phyloP scores from a whole-genome alignment of 225 moss, liverwort and hornwort species.

The Climacium dendroides region DNA sequence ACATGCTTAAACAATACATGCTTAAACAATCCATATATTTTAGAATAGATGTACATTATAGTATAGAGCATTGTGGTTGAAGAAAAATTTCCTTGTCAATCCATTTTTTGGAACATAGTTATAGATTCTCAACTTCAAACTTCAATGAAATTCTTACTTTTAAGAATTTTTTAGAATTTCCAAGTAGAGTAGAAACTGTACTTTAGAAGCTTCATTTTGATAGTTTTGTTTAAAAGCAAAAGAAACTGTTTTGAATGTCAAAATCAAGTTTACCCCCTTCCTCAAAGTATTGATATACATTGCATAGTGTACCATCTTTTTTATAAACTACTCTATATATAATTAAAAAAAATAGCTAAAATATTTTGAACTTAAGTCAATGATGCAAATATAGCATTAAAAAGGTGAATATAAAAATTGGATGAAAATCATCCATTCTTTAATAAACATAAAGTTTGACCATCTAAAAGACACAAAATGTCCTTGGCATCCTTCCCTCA shows the following conservation, averaged over 20 bases:
- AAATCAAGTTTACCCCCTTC: neutral
- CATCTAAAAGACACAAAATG: too few species aligned
- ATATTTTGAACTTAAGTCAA: neutral
- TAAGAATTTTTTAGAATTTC: neutral
- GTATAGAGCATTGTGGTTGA: neutral
- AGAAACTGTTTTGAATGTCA: neutral
- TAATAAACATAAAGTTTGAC: neutral
- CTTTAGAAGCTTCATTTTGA: neutral
- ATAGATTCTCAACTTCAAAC: neutral
- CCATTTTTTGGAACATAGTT: neutral
- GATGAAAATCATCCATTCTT: neutral
- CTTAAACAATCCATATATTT: neutral
- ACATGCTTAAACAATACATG: neutral
- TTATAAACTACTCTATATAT: neutral
- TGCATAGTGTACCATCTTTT: neutral
- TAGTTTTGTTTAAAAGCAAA: neutral
- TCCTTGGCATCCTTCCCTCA: too few species aligned
- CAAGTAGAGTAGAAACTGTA: neutral
- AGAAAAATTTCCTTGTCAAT: neutral
- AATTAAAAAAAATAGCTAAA: neutral
- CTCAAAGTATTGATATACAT: neutral
- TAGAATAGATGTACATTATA: neutral
- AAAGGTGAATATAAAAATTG: neutral
- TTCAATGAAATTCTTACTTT: neutral
- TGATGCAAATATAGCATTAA: neutral